Conservation (phyloP, 208 protist genomes). For the Leishmania mexicana region DNA sequence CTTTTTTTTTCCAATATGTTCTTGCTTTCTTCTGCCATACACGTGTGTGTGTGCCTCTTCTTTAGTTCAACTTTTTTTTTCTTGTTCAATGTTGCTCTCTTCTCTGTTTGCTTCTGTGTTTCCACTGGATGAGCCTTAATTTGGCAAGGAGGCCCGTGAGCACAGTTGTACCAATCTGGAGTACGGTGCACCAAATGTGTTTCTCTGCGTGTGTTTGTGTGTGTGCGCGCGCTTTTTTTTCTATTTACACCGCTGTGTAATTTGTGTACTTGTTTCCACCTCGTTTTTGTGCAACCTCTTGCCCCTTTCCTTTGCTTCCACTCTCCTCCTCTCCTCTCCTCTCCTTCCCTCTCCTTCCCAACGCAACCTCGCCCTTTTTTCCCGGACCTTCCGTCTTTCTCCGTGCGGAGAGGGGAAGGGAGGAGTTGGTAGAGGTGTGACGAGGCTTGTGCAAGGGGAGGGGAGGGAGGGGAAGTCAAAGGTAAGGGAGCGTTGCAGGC, state of each 20-base stretch:
- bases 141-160: not conserved
- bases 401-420: not conserved
- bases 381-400: slow-evolving; percentile 1
- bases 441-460: not conserved
- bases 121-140: not conserved
- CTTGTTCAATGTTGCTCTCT: not conserved
- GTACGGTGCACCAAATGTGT: not conserved
- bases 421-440: not conserved
- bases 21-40: not conserved
- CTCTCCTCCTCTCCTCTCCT: slow-evolving; percentile 1
- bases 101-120: not conserved
- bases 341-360: not conserved
- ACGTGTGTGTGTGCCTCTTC: not conserved
- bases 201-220: not conserved
- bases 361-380: not conserved
- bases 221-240: not conserved
- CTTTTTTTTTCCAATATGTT: not conserved
- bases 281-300: no score
- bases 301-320: not conserved
- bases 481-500: not conserved
- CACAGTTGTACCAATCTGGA: not conserved
- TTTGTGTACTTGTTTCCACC: not conserved
- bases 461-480: not conserved
- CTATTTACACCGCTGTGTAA: slow-evolving; percentile 2
- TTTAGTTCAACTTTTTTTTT: not conserved